Conservation (phyloP, 192 early-diverging fungal species). For the Backusella tuberculispora region DNA sequence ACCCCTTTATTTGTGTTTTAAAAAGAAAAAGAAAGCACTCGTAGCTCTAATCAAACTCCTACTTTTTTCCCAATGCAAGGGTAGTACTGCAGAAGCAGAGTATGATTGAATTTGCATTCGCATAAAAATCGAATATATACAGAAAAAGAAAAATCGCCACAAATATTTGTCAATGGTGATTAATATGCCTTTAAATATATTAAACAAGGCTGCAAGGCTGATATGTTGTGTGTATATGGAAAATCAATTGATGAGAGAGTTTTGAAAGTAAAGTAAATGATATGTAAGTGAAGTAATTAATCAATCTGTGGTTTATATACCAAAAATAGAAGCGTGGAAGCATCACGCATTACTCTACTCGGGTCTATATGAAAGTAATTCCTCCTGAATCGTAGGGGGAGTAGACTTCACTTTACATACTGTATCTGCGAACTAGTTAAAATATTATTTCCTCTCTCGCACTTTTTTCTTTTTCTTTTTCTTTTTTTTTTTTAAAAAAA, state of each 20-base stretch:
- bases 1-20: background rate
- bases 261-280: background rate
- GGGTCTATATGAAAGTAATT: conserved; percentile 17
- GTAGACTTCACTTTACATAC: background rate
- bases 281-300: background rate
- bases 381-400: conserved; percentile 10
- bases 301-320: conserved; percentile 7
- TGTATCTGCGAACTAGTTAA: conserved; percentile 10
- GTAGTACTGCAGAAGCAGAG: conserved; percentile 9
- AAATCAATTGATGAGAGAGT: background rate
- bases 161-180: background rate
- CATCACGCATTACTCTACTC: conserved; percentile 9
- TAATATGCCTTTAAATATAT: background rate
- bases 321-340: conserved; percentile 12
- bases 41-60: background rate
- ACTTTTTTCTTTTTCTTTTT: background rate
- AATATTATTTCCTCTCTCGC: background rate
- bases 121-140: background rate
- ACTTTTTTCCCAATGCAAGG: conserved; percentile 11
- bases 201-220: background rate
- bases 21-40: background rate
- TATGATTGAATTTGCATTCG: conserved; percentile 9
- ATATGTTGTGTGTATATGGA: background rate
- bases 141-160: background rate
- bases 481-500: conserved; percentile 5